Conservation (phyloP, 2,329 filamentous ascomycete species). For the Drechslerella dactyloides region DNA sequence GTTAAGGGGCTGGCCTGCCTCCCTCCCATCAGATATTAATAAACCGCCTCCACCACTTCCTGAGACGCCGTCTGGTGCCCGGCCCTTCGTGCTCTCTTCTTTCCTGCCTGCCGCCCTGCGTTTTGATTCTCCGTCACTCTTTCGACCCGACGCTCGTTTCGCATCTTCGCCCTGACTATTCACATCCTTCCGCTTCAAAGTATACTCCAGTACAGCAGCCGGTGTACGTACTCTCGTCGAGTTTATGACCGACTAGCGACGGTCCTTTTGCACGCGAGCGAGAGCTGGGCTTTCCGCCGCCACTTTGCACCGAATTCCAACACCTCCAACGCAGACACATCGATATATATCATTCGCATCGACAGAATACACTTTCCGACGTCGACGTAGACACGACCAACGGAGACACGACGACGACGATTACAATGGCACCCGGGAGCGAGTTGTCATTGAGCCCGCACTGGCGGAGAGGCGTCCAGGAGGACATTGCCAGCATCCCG, state of each 20-base stretch:
- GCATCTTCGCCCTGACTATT: background rate
- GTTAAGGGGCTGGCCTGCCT: background rate
- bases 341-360: conserved; percentile 1
- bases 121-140: background rate
- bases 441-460: conserved; percentile 41
- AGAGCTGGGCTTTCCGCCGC: conserved; percentile 44
- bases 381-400: background rate
- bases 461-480: conserved; percentile 58
- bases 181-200: background rate
- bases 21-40: background rate
- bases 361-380: background rate
- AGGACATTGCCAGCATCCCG: conserved; percentile 45
- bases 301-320: conserved; percentile 6
- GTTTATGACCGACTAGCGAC: conserved; percentile 32
- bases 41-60: background rate
- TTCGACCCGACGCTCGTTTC: conserved; percentile 1
- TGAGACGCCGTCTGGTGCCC: too few relatives aligned
- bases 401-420: background rate
- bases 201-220: too few relatives aligned
- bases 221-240: too few relatives aligned
- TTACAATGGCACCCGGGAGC: conserved; percentile 10
- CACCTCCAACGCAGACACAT: conserved; percentile 16
- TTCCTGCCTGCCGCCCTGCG: background rate
- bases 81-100: background rate
- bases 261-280: conserved; percentile 22